Evolutionary conservation across 2,329 filamentous ascomycete species (phyloP), one percentile per base, ranked within the genome.

Genomic region (Pseudocercospora fuligena): DNA sequence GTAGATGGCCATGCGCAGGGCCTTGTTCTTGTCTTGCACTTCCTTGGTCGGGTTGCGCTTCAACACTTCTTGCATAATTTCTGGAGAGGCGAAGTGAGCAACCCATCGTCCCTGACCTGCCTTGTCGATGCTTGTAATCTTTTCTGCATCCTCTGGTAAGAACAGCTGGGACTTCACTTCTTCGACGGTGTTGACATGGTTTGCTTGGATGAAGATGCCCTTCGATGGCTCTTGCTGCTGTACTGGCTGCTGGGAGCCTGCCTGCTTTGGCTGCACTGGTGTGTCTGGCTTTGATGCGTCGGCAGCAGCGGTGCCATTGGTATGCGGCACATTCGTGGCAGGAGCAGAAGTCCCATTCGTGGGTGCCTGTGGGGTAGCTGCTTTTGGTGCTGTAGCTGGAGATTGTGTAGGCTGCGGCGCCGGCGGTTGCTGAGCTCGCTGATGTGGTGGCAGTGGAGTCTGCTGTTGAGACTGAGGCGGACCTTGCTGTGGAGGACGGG

Each of bases 61-160:
- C 75, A 97, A 86, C 36, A 93, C 92, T 36, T 86, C 88, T 73
- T 94, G 92, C 75, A 94, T 92, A 59, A 97, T 92, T 72, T 96
- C 91, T 2, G 84, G 77, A 2, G 86, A 92, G 77, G 90, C 88
- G 82, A 98, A 98, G 71, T 94, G 90, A 27, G 92, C 93, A 59
- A 97, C 92, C 81, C 90, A 94, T 82, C 93, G 93, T 68, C 89
- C 88, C 75, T 88, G 88, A 84, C 89, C 92, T 83, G 89, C 92
- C 80, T 92, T 94, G 75, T 84, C 83, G 64, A 87, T 80, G 74
- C 83, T 84, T 63, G 88, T 80, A 70, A 97, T 92, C 82, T 96
- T 97, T 33, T 87, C 78, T 76, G 88, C 90, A 76, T 97, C 93
- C 74, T 97, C 92, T 12, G 95, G 89, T 1, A 88, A 84, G 77